A percentile compares a stretch with the other conserved stretches of the same genome.
phyloP scores from a whole-genome alignment of 371 early-diverging fungal species.

The Rhizopus delemar region DNA sequence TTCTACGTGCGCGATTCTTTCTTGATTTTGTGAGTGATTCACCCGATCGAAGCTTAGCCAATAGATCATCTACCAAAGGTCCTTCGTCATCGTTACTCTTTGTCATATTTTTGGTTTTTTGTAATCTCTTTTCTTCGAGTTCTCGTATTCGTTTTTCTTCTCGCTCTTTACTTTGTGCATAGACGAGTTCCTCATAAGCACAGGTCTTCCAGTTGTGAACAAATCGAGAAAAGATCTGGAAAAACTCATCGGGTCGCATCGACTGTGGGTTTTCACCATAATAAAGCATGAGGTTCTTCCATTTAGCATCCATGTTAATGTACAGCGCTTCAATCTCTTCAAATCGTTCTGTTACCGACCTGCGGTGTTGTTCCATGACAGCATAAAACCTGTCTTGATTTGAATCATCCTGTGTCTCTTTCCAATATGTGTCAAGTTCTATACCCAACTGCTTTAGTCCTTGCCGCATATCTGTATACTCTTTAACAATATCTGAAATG shows the following conservation, averaged over 20 bases:
- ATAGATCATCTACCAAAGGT: conserved; percentile 47
- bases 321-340: conserved; percentile 36
- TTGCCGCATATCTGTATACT: conserved; percentile 36
- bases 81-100: conserved; percentile 31
- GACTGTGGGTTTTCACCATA: conserved; percentile 44
- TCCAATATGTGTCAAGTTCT: conserved; percentile 27
- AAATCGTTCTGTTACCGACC: conserved; percentile 35
- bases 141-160: conserved; percentile 34
- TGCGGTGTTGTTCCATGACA: conserved; percentile 41
- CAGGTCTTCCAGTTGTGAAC: conserved; percentile 33
- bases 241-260: conserved; percentile 42
- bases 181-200: conserved; percentile 31
- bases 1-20: conserved; percentile 24
- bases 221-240: conserved; percentile 31
- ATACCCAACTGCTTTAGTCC: conserved; percentile 25
- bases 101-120: conserved; percentile 12
- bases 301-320: conserved; percentile 39
- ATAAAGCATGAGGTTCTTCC: conserved; percentile 39
- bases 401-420: conserved; percentile 1
- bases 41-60: conserved; percentile 45
- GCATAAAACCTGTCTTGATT: conserved; percentile 33
- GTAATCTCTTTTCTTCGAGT: conserved; percentile 23
- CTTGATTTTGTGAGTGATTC: conserved; percentile 30
- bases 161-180: conserved; percentile 31
- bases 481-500: conserved; percentile 32